Conservation (phyloP, 1,284 basidiomycete genomes). For the Papiliotrema terrestris region DNA sequence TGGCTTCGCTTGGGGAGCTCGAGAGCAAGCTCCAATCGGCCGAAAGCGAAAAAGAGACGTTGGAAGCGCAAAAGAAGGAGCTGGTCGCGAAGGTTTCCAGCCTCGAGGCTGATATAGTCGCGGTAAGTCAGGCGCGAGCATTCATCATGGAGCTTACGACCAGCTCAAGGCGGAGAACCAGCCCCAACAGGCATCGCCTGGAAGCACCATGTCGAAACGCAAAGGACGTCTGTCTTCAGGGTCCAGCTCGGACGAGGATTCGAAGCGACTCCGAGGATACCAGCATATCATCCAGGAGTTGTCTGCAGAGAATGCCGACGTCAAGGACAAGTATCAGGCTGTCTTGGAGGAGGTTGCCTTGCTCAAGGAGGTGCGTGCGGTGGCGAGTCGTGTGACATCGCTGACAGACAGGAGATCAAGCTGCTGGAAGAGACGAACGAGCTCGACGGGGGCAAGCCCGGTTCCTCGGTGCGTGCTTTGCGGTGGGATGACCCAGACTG, state of each 20-base stretch:
- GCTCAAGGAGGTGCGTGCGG: slow-evolving; percentile 54
- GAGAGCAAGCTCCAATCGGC: background rate
- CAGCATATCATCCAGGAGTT: slow-evolving; percentile 79
- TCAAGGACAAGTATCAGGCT: slow-evolving; percentile 64
- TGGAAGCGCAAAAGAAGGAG: slow-evolving; percentile 9
- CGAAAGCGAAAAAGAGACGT: slow-evolving; percentile 19
- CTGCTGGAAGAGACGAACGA: slow-evolving; percentile 32
- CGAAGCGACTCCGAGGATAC: slow-evolving; percentile 44
- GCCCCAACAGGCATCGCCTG: background rate
- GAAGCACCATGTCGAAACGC: background rate
- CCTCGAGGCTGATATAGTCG: slow-evolving; percentile 31
- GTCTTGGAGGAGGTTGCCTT: slow-evolving; percentile 73
- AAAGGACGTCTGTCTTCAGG: slow-evolving; percentile 15
- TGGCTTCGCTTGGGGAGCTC: slow-evolving; percentile 11
- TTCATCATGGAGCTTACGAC: background rate
- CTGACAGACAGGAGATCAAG: slow-evolving; percentile 30
- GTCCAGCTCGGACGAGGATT: slow-evolving; percentile 28
- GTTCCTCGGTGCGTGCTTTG: too few species aligned
- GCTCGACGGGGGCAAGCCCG: background rate
- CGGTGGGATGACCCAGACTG: background rate
- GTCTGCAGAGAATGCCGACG: slow-evolving; percentile 70
- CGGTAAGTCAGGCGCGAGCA: slow-evolving; percentile 16
- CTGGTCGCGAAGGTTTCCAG: slow-evolving; percentile 27
- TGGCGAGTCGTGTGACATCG: background rate
- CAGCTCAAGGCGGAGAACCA: slow-evolving; percentile 18